Evolutionary conservation across 805 yeast species (phyloP).

Genomic region (Candida vartiovaarae): DNA sequence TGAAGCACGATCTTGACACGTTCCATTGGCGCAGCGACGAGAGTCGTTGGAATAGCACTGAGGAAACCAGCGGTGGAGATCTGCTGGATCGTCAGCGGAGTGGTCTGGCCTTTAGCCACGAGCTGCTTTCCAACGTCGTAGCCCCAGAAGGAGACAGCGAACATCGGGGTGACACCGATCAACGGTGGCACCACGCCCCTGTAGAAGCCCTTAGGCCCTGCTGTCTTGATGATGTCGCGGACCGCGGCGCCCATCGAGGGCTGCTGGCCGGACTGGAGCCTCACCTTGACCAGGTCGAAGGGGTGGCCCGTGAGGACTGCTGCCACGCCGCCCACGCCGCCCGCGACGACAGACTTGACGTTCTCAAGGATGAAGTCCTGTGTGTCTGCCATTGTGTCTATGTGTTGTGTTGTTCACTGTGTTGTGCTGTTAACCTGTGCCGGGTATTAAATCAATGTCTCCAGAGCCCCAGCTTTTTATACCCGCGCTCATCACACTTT

Average conservation of each 20-base stretch:
- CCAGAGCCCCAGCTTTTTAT: too few relatives aligned
- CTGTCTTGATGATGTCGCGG: conserved; percentile 57
- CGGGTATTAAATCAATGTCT: neutral
- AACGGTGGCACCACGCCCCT: conserved; percentile 93
- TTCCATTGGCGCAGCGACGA: conserved; percentile 97
- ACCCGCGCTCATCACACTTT: too few relatives aligned
- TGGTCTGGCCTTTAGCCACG: conserved; percentile 35
- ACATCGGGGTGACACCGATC: conserved; percentile 97
- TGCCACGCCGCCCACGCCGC: conserved; percentile 95
- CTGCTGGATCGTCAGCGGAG: conserved; percentile 53
- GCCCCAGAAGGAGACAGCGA: conserved; percentile 98
- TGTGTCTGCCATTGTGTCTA: conserved; percentile 9
- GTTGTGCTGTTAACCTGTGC: too few relatives aligned
- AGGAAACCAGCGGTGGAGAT: conserved; percentile 90
- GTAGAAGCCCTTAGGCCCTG: conserved; percentile 77
- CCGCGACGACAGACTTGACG: conserved; percentile 80
- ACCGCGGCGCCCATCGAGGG: conserved; percentile 61
- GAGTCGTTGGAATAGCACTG: conserved; percentile 90
- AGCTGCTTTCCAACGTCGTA: conserved; percentile 86
- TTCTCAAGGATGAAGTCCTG: conserved; percentile 49
- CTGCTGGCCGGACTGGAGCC: conserved; percentile 73
- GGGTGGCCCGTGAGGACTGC: conserved; percentile 97
- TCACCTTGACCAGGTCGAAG: conserved; percentile 85
- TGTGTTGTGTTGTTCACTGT: neutral
- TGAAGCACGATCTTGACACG: conserved; percentile 93